Evolutionary conservation across 306 rosid genomes (phyloP).

Genomic region (Fagus sylvatica): DNA sequence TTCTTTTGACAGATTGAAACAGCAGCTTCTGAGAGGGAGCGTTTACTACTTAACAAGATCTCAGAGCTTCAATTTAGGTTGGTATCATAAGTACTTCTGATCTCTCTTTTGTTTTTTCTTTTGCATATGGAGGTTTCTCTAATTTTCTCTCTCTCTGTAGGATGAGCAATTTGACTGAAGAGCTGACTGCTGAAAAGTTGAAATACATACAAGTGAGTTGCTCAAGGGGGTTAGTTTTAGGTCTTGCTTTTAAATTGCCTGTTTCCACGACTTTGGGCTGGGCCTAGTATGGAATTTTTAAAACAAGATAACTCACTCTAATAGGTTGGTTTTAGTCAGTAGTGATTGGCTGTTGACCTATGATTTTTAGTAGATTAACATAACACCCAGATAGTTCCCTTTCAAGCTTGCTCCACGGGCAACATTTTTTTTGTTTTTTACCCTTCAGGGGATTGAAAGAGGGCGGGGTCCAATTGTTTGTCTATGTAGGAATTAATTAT

Average conservation of each 20-base stretch:
- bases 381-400: not conserved
- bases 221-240: slow-evolving; percentile 9
- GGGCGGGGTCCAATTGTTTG: not conserved
- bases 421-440: not conserved
- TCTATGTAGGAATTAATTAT: slow-evolving; percentile 1
- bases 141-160: slow-evolving; percentile 40
- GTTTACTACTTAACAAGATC: slow-evolving; percentile 53
- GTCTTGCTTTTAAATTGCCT: not conserved
- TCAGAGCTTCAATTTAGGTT: slow-evolving; percentile 91
- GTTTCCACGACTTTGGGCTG: not conserved
- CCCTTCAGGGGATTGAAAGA: not conserved
- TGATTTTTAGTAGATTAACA: not conserved
- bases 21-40: slow-evolving; percentile 77
- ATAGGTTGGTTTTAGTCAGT: not conserved
- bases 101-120: slow-evolving; percentile 20
- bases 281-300: not conserved
- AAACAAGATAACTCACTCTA: not conserved
- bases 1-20: slow-evolving; percentile 57
- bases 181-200: slow-evolving; percentile 75
- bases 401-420: not conserved
- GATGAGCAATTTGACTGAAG: slow-evolving; percentile 71
- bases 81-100: slow-evolving; percentile 28
- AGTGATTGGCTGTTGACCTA: not conserved
- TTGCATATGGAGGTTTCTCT: not conserved
- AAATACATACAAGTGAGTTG: slow-evolving; percentile 75